Conservation (phyloP, 805 yeast genomes). For the Monosporozyma servazzii region DNA sequence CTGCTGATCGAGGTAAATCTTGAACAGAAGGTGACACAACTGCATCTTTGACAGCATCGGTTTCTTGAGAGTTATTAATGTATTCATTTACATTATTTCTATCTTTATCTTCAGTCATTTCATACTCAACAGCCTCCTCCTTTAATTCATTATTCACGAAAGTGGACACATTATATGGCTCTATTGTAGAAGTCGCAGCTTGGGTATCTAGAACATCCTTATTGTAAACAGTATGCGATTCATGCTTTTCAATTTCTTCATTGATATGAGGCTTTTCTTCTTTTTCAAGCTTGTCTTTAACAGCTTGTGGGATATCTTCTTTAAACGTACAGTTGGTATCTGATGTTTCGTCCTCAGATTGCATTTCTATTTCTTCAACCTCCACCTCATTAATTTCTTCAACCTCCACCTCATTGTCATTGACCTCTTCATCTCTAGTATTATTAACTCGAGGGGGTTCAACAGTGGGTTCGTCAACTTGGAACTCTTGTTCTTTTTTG, state of each 20-base stretch:
- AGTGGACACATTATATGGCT: neutral
- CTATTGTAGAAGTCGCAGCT: neutral
- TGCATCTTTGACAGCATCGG: neutral
- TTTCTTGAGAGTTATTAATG: neutral
- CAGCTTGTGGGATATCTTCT: neutral
- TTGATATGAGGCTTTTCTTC: neutral
- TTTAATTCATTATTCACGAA: too few relatives aligned
- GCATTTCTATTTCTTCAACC: neutral
- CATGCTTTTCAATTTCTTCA: neutral
- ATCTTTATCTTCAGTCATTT: neutral
- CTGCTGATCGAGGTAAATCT: neutral
- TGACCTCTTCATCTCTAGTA: neutral
- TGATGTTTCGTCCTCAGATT: neutral
- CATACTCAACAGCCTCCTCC: neutral
- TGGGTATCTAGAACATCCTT: too few relatives aligned
- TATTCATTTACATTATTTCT: neutral
- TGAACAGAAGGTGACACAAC: neutral
- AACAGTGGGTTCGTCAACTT: too few relatives aligned
- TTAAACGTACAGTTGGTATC: neutral
- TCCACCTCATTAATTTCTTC: too few relatives aligned
- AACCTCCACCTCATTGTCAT: neutral
- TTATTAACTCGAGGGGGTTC: neutral
- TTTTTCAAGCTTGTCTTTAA: neutral
- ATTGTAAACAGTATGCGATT: neutral
- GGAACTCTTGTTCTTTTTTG: too few relatives aligned